Conservation (phyloP, 192 early-diverging fungal species). For the Coemansia sp. region DNA sequence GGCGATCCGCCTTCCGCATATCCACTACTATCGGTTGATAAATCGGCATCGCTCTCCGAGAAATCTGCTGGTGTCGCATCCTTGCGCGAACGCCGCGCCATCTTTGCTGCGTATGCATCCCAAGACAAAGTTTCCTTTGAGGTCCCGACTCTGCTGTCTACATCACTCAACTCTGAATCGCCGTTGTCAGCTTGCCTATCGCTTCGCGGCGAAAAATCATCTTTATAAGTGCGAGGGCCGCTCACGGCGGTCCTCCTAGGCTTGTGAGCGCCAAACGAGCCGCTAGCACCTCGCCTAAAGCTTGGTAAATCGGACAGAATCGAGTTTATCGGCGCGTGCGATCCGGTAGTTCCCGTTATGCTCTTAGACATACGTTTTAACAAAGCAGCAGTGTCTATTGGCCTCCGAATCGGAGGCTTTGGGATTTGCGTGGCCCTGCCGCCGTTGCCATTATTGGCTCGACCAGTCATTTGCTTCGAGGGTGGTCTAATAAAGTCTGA, state of each 20-base stretch:
- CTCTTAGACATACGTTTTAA: conserved; percentile 37
- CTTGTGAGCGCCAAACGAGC: neutral
- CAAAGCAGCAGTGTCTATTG: conserved; percentile 31
- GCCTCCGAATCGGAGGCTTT: neutral
- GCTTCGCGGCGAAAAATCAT: neutral
- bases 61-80: neutral
- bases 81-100: neutral
- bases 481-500: conserved; percentile 15
- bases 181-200: neutral
- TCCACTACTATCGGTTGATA: neutral
- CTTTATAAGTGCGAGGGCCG: neutral
- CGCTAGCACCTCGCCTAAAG: conserved; percentile 33
- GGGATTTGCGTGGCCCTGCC: neutral
- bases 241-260: neutral
- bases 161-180: conserved; percentile 9
- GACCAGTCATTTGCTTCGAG: neutral
- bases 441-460: neutral
- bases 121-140: neutral
- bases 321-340: conserved; percentile 22
- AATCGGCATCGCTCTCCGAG: neutral
- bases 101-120: neutral
- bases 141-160: neutral
- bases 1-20: neutral
- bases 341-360: conserved; percentile 13
- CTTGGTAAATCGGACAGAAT: conserved; percentile 46